Evolutionary conservation across 2,329 filamentous ascomycete genomes (phyloP), one percentile per base, ranked within the genome.

Genomic region (Aureobasidium sp.): DNA sequence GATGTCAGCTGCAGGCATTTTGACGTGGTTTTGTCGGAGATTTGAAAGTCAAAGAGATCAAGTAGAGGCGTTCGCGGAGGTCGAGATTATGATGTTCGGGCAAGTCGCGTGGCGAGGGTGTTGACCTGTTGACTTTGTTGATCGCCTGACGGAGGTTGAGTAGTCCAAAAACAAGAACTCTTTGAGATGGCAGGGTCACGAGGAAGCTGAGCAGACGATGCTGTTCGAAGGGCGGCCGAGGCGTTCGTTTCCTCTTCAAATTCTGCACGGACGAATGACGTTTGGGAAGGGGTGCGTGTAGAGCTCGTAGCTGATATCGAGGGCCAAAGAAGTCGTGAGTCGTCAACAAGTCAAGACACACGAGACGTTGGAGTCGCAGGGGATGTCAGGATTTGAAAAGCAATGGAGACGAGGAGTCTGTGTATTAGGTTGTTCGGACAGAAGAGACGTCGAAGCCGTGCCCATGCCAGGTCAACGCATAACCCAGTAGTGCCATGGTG

Each of bases 1-100:
- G 44, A 45, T 31, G 29, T 65, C 64, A 60, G 57, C 45, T 60
- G 57, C 44, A 60, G 57, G 57, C 57, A 60, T 60, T 8, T 49
- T 42, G 34, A 12, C 36, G 36, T 42, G 15, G 34, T 39, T 39
- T 17, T 29, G 29, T 47, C 12, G 36, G 17, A 14, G 45, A 34
- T 41, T 42, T 20, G 22, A 15, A 39, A 15, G 36, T 31, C 25
- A 42, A 9, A 17, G 37, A 9, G 22, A 12, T 36, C 29, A 20
- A 36, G 57, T 41, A 2, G 57, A n/a, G 34, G 57, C 11, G 42
- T 25, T 36, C 22, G 44, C 34, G 9, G 45, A 22, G 34, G 34
- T 29, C 25, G 45, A 25, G 25, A n/a, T 42, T 31, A 17, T 11
- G 20, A 5, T 15, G 42, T 39, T 37, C 22, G 41, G 14, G 55